Evolutionary conservation across 495 filamentous ascomycete genomes (phyloP), one percentile per base, ranked within the genome.

Genomic region (Penicillium robsamsonii): DNA sequence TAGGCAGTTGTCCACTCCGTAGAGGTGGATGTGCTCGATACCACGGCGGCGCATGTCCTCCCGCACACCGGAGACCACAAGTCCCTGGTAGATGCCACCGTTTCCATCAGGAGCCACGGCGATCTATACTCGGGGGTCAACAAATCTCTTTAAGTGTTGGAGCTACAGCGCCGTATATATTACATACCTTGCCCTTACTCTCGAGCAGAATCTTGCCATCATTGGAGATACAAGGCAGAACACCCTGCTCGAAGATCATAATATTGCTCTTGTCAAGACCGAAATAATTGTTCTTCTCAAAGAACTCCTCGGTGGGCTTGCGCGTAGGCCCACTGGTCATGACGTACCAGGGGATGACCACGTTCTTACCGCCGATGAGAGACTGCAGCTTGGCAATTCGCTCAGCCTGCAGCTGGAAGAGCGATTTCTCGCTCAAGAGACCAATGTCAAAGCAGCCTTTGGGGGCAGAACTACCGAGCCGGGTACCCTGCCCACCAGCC

Each of bases 281-380:
- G 68, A 99, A 99, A 73, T 91, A 97, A 25, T 83, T 82, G 74
- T 97, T 78, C 69, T 95, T 76, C 72, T 88, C 77, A 72, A 99
- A 99, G 79, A 92, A 99, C 52, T 87, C 81, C 80, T 96, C 90
- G 8, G 94, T 99, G 10, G 92, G 89, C 51, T 84, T 83, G 61
- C 92, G 83, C 12, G 94, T 99, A n/a, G 94, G 95, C 10, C 94
- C 94, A 63, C 91, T 96, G 57, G 94, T 99, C 94, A 99, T 99
- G 66, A 99, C 88, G 76, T 97, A 99, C 94, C 94, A 99, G 7
- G 94, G 95, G 30, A 99, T 86, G 8, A 87, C 81, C 30, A 89
- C 87, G 55, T 82, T 79, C 60, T 76, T 70, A 56, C 84, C 85
- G 17, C 82, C 81, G 47, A 92, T 92, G 53, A 97, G 75, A 52